These are phyloP conservation scores for Raffaelea ambrosiae DNA, from an alignment of 2,329 filamentous ascomycete species.

Conservation along the genomic window DNA sequence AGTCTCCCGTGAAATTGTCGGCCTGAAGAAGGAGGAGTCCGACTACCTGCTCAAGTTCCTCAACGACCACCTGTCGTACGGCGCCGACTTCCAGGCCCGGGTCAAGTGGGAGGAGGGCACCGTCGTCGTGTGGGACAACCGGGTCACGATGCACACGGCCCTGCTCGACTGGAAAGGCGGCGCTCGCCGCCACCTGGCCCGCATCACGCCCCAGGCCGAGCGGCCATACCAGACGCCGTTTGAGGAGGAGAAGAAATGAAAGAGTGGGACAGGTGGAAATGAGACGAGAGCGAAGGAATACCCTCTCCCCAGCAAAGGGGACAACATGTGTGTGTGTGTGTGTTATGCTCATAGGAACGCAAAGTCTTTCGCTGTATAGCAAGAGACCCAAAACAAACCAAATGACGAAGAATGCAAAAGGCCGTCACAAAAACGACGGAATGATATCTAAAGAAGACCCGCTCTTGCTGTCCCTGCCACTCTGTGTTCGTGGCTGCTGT, in stretches of 20 bases:
- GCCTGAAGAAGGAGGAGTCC: constrained; percentile 79
- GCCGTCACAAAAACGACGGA: constrained; percentile 4
- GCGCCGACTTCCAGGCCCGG: constrained; percentile 63
- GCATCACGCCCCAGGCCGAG: constrained; percentile 79
- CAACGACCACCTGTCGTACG: constrained; percentile 64
- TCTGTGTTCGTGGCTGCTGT: not conserved
- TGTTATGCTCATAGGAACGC: not conserved
- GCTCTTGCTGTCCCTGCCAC: not conserved
- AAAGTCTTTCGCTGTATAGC: not conserved
- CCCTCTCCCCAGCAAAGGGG: no score
- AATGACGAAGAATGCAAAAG: no score
- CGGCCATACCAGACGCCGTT: constrained; percentile 63
- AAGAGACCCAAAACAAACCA: not conserved
- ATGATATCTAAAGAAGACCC: constrained; percentile 5
- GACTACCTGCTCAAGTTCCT: constrained; percentile 70
- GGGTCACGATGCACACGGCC: constrained; percentile 70
- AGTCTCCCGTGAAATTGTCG: constrained; percentile 75
- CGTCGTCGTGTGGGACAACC: constrained; percentile 82
- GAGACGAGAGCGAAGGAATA: no score
- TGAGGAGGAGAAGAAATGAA: constrained; percentile 13
- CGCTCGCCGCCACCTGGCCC: constrained; percentile 67
- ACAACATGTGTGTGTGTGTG: not conserved
- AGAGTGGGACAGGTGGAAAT: no score
- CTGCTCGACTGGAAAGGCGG: constrained; percentile 76
- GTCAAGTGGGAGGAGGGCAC: constrained; percentile 74